These are phyloP conservation scores for Arachis stenosperma DNA, from an alignment of 306 rosid genomes.

Conservation along the genomic window DNA sequence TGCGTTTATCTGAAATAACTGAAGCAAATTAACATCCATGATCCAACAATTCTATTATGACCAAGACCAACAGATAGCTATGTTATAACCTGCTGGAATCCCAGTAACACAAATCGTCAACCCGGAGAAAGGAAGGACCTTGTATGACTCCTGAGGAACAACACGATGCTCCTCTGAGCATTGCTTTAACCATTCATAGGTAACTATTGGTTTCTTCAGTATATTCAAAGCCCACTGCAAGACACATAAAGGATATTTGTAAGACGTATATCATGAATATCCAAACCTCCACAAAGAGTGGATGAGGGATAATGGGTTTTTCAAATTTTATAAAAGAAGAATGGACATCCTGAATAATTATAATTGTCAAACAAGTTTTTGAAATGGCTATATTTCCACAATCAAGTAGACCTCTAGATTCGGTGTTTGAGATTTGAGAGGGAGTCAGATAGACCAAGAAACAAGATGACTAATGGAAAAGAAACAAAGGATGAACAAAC, in stretches of 20 bases:
- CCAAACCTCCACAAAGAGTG: conserved; percentile 18
- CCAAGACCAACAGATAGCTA: conserved; percentile 43
- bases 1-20: conserved; percentile 71
- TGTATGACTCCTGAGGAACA: conserved; percentile 88
- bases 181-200: conserved; percentile 81
- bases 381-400: conserved; percentile 5
- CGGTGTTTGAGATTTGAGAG: conserved; percentile 22
- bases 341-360: conserved; percentile 27
- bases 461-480: background rate
- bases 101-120: conserved; percentile 83
- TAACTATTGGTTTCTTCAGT: conserved; percentile 92
- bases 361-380: conserved; percentile 23
- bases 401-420: conserved; percentile 18
- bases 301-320: conserved; percentile 23
- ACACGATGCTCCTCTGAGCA: conserved; percentile 92
- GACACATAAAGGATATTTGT: conserved; percentile 31
- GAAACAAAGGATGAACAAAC: background rate
- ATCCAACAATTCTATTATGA: conserved; percentile 27
- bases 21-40: conserved; percentile 43
- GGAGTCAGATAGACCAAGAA: conserved; percentile 17
- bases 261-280: conserved; percentile 33
- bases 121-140: conserved; percentile 91
- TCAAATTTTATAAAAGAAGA: conserved; percentile 24
- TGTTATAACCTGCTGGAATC: conserved; percentile 74
- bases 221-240: conserved; percentile 92